Conservation (phyloP, 306 rosid species). For the Castanopsis chinensis region DNA sequence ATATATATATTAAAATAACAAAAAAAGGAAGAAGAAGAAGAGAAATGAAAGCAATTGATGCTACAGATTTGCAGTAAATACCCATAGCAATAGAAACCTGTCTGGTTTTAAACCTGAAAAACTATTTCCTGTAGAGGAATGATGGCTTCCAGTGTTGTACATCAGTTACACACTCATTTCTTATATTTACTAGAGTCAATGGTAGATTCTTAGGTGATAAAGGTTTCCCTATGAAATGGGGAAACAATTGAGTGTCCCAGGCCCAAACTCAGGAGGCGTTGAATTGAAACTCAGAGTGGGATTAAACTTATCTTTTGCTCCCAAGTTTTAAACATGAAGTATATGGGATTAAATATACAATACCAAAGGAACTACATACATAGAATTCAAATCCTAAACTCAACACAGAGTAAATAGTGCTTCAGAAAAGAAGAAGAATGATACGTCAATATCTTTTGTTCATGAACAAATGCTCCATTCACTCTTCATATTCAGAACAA, state of each 20-base stretch:
- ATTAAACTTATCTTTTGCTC: not conserved
- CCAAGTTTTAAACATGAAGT: not conserved
- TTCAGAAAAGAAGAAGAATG: not conserved
- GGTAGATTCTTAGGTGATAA: not conserved
- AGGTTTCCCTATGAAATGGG: not conserved
- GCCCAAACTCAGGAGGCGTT: not conserved
- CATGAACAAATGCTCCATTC: not conserved
- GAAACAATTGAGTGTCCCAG: not conserved
- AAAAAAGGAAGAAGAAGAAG: not conserved
- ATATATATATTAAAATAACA: not conserved
- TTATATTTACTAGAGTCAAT: not conserved
- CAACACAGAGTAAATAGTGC: not conserved
- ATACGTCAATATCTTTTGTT: not conserved
- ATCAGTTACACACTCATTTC: not conserved
- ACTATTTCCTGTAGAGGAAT: not conserved
- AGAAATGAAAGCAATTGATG: not conserved
- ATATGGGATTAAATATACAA: not conserved
- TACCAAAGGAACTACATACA: not conserved
- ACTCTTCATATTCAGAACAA: not conserved
- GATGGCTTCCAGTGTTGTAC: not conserved
- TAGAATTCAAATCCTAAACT: not conserved
- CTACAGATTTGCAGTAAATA: too few species aligned
- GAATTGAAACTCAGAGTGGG: not conserved
- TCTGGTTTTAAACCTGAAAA: not conserved
- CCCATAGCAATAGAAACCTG: too few species aligned